These are phyloP conservation scores for Pythium dissimile DNA, from an alignment of 352 stramenopile genomes.

Conservation along the genomic window DNA sequence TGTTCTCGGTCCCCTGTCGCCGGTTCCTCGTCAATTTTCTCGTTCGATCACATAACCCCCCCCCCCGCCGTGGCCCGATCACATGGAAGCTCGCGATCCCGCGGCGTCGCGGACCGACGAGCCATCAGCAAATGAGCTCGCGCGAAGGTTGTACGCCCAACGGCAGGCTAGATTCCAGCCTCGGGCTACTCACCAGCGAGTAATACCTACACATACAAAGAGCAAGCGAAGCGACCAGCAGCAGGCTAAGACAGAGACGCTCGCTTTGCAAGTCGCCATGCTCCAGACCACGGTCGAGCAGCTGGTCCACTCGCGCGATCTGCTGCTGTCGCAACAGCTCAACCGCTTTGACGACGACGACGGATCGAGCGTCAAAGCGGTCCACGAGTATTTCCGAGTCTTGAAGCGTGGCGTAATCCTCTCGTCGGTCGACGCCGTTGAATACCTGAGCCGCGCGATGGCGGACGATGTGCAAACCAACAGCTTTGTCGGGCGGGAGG, in stretches of 20 bases:
- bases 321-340: neutral
- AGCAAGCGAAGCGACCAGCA: no score
- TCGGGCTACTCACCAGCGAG: no score
- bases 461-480: constrained; percentile 2
- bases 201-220: no score
- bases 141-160: neutral
- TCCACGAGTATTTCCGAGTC: constrained; percentile 4
- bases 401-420: neutral
- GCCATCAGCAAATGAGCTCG: neutral
- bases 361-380: neutral
- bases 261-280: neutral
- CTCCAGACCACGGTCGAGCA: neutral
- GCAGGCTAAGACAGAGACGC: neutral
- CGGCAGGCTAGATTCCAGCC: no score
- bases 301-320: neutral
- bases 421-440: neutral
- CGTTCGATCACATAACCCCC: no score
- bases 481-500: neutral
- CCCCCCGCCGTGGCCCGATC: no score
- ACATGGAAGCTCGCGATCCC: no score
- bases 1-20: no score
- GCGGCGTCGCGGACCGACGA: no score
- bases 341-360: constrained; percentile 2
- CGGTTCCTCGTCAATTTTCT: no score
- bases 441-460: neutral